phyloP scores from a whole-genome alignment of 441 rosid species.

The Jatropha multifida region DNA sequence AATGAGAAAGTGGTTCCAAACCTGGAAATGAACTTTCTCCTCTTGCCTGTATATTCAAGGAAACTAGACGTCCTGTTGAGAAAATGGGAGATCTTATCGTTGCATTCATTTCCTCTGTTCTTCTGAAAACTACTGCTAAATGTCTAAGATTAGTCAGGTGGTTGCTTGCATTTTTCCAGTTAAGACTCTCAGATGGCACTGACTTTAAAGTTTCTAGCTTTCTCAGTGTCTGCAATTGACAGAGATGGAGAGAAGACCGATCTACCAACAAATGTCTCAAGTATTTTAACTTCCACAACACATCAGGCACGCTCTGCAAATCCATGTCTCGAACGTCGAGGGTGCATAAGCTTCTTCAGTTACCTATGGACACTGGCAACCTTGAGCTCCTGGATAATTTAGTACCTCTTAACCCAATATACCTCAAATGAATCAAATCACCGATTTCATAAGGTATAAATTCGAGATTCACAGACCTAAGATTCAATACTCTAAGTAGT shows the following conservation, averaged over 20 bases:
- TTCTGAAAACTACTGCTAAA: background rate
- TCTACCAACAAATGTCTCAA: conserved; percentile 4
- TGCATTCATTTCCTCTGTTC: background rate
- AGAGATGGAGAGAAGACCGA: fast-evolving
- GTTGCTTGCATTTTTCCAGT: background rate
- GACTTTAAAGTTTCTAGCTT: conserved; percentile 4
- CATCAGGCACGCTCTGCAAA: background rate
- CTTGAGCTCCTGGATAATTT: background rate
- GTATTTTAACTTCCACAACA: conserved; percentile 3
- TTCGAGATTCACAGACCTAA: background rate
- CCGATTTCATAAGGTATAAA: conserved; percentile 4
- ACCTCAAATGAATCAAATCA: conserved; percentile 15
- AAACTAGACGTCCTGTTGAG: background rate
- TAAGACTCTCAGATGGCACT: background rate
- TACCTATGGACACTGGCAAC: background rate
- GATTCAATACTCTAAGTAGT: background rate
- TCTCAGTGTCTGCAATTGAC: background rate
- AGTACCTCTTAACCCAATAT: background rate
- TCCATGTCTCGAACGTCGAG: background rate
- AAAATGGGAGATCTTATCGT: background rate
- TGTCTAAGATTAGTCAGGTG: conserved; percentile 9
- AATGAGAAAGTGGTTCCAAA: conserved; percentile 4
- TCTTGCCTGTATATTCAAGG: background rate
- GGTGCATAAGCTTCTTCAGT: background rate
- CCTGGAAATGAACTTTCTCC: background rate